Evolutionary conservation across 441 rosid genomes (phyloP).

Genomic region (Metrosideros polymorpha): DNA sequence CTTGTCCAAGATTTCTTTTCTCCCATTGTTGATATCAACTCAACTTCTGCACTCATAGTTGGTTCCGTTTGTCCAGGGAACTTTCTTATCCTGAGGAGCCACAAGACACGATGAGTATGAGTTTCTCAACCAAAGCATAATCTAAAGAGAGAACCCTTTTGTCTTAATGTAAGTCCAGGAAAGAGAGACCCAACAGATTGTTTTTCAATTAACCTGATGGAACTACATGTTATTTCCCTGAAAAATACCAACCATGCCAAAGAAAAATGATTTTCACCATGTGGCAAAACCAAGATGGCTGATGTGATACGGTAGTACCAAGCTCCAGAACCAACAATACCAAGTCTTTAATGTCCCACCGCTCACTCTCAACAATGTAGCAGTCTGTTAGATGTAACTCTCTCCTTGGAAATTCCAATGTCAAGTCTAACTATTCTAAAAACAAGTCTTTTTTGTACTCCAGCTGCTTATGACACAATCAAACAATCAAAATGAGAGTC

Average conservation of each 20-base stretch:
- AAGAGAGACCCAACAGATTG: neutral
- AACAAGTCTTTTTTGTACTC: neutral
- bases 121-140: neutral
- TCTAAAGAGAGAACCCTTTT: neutral
- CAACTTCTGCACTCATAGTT: slow-evolving; percentile 95
- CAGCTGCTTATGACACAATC: neutral
- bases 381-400: neutral
- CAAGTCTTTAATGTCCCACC: neutral
- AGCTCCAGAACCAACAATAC: neutral
- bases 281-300: neutral
- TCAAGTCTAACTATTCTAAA: neutral
- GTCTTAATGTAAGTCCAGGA: neutral
- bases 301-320: neutral
- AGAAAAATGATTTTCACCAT: neutral
- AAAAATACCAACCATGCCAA: neutral
- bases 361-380: neutral
- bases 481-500: neutral
- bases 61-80: slow-evolving; percentile 99
- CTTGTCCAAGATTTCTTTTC: slow-evolving; percentile 97
- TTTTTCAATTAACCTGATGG: neutral
- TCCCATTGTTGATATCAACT: slow-evolving; percentile 86
- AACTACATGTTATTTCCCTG: neutral
- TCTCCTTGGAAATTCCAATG: neutral
- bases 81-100: slow-evolving; percentile 69
- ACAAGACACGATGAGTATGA: neutral